Evolutionary conservation across 208 protist genomes (phyloP), one percentile per base, ranked within the genome.

Genomic region (Leishmania major): DNA sequence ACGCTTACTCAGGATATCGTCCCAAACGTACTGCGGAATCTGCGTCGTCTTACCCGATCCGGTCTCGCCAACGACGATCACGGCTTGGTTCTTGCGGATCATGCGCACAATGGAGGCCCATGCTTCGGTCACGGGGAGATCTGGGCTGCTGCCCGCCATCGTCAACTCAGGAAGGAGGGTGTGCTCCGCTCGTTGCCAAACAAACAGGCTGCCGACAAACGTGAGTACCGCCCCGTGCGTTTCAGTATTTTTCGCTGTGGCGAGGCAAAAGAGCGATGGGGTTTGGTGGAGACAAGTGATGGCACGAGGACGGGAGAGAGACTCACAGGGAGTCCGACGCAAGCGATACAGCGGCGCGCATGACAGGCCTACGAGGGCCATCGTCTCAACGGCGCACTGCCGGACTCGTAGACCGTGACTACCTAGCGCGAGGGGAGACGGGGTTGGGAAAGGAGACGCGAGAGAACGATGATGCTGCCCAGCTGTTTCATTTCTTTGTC

Each of bases 11-110:
- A 98, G 71, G 37, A 97, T 88, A 78, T 96, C 90, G 80, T 98
- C 96, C 92, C 92, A 96, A 22, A 97, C 89, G 82, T 93, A 99
- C 89, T 99, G 98, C 51, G 98, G 96, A 37, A 99, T 96, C 82
- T 99, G 95, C 22, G 96, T 98, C 7, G 94, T 99, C 60, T 98
- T 99, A 28, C 97, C 97, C 55, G 92, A 97, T 35, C 97, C 97
- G 19, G 97, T 99, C 77, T 99, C 97, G 35, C 97, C 97, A 6
- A 98, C 96, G 82, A 99, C 93, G 72, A 99, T 92, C 28, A 98
- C 89, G 0, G 95, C 93, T 51, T 90, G 78, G 79, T 98, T 92
- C n/a, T 89, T 88, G 47, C 89, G 84, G 53, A 98, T 90, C 89
- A 98, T 90, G 70, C 89, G 88, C 53, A 98, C 88, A 86, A 98